A percentile compares a stretch with the other conserved stretches of the same genome.
These are phyloP conservation scores for Phallus indusiatus DNA, from an alignment of 768 basidiomycete genomes.

Conservation along the genomic window DNA sequence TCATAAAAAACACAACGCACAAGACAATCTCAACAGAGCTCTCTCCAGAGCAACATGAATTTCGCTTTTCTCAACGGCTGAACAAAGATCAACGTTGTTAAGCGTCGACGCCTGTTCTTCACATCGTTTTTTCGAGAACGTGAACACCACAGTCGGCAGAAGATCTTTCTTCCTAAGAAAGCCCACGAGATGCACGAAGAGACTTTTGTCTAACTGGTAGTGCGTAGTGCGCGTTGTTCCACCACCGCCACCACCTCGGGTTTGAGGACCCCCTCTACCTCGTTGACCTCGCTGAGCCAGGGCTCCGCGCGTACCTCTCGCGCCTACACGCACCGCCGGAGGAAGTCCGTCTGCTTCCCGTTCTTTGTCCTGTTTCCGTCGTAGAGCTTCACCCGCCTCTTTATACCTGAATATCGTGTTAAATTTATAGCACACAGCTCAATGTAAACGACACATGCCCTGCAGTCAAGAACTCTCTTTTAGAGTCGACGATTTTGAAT, in stretches of 20 bases:
- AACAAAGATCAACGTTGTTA: conserved; percentile 80
- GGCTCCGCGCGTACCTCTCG: conserved; percentile 52
- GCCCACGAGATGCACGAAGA: conserved; percentile 88
- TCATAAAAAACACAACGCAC: conserved; percentile 28
- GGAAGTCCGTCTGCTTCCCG: conserved; percentile 89
- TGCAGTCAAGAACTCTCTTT: conserved; percentile 57
- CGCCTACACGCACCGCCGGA: conserved; percentile 77
- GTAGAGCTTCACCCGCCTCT: conserved; percentile 78
- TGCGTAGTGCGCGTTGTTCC: conserved; percentile 48
- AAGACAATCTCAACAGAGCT: conserved; percentile 84
- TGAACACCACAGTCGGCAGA: conserved; percentile 93
- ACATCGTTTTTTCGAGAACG: conserved; percentile 92
- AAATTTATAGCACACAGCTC: not conserved
- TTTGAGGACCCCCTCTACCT: conserved; percentile 25
- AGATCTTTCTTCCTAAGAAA: conserved; percentile 78
- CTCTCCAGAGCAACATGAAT: conserved; percentile 92
- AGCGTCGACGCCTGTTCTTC: conserved; percentile 93
- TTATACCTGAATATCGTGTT: conserved; percentile 53
- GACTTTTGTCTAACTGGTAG: conserved; percentile 71
- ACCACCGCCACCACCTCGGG: conserved; percentile 37
- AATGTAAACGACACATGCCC: conserved; percentile 44
- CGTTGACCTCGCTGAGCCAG: conserved; percentile 42
- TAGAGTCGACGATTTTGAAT: conserved; percentile 86
- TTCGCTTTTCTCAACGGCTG: conserved; percentile 90
- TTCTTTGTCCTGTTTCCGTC: conserved; percentile 96